Percentiles rank a stretch among this genome's conserved stretches.
Conservation (phyloP, 352 stramenopile species). For the Phytophthora macrochlamydospora region DNA sequence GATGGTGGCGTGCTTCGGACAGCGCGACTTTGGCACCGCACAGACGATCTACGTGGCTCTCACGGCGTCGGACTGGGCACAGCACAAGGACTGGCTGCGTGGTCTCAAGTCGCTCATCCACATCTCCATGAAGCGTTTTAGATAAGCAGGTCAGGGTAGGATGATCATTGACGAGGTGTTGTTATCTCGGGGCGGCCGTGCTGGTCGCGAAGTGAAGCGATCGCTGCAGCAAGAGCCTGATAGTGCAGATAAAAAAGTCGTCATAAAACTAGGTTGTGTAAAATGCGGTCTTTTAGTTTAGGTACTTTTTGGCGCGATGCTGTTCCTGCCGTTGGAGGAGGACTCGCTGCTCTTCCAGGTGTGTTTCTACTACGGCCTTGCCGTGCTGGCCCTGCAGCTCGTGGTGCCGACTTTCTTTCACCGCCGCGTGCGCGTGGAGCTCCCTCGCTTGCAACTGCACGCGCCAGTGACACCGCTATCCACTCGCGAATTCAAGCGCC, state of each 20-base stretch:
- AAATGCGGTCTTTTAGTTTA: not conserved
- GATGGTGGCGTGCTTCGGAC: conserved; percentile 78
- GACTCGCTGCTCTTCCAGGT: conserved; percentile 54
- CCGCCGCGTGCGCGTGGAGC: conserved; percentile 53
- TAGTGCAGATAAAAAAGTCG: not conserved
- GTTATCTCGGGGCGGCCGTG: not conserved
- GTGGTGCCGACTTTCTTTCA: conserved; percentile 57
- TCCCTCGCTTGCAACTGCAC: conserved; percentile 34
- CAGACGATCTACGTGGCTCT: conserved; percentile 90
- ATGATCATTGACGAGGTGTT: not conserved
- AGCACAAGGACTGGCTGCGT: conserved; percentile 98
- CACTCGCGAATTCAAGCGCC: conserved; percentile 46
- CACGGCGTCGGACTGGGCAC: conserved; percentile 93
- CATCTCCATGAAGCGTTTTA: conserved; percentile 92
- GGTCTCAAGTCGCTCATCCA: conserved; percentile 97
- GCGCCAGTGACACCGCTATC: conserved; percentile 31
- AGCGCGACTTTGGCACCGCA: conserved; percentile 78
- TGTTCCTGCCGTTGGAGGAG: conserved; percentile 58
- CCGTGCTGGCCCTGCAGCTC: conserved; percentile 58
- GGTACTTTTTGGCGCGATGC: conserved; percentile 19
- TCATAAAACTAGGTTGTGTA: conserved; percentile 22
- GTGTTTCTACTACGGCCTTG: conserved; percentile 61
- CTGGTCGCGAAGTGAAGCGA: conserved; percentile 18
- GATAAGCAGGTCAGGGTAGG: conserved; percentile 51
- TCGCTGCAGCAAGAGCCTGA: conserved; percentile 5